Evolutionary conservation across 148 eudicot species (phyloP), one percentile per base, ranked within the genome.

Genomic region (Linanthus parryae): DNA sequence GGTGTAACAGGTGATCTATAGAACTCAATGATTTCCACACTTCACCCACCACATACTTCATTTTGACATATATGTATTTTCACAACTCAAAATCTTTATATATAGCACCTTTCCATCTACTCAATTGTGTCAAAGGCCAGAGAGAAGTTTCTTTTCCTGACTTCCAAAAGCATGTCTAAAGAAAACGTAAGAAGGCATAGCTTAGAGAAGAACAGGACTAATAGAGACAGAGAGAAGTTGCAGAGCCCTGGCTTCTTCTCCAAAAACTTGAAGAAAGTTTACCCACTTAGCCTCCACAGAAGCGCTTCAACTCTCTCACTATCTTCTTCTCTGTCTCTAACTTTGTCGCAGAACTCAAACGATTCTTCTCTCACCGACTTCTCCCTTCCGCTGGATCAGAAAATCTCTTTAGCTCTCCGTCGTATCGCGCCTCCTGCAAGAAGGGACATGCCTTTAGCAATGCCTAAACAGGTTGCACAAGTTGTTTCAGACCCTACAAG

Each of bases 181-280:
- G 82, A 63, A 56, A 69, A 71, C 60, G 65, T 45, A 27, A 78
- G 69, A 64, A 80, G 69, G 39, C 71, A 73, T 42, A 69, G 63
- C 34, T 4, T 72, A 50, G 92, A 90, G 71, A 86, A 73, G 62
- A 78, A 26, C 64, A 83, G 55, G 47, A 69, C 62, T 48, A 36
- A 44, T 33, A 75, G 56, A 27, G 76, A 74, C 31, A 79, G 71
- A 37, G 81, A 73, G 35, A 80, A 77, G 38, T 79, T 69, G 49
- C 81, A 78, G 39, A 52, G 46, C 69, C 69, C 69, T 24, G 73
- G 57, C 48, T 44, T 65, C 22, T 70, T 88, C 26, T 74, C 84
- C 56, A 92, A 65, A 57, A 75, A 78, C 63, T 62, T 92, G 40
- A 88, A 82, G 77, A 87, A 70, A 68, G 78, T 84, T 0, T 94